Evolutionary conservation across 2,329 filamentous ascomycete species (phyloP).

Genomic region (Sclerotinia sclerotiorum): DNA sequence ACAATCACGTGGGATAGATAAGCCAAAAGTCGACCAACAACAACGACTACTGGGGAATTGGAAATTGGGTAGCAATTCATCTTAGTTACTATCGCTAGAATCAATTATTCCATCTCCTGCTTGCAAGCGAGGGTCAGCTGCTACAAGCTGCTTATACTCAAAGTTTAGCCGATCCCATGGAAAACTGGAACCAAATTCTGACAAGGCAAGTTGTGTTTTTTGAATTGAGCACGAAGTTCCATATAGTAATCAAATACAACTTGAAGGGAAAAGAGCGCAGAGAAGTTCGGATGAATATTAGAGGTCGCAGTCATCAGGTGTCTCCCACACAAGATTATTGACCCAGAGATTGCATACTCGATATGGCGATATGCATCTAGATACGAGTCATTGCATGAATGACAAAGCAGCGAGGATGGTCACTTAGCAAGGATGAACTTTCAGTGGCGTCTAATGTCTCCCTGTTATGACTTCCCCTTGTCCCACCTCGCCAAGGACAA

Average conservation of each 20-base stretch:
- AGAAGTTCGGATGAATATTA: background rate
- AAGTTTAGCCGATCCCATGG: background rate
- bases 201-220: background rate
- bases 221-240: too few species aligned
- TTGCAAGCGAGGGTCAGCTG: background rate
- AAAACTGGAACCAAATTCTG: background rate
- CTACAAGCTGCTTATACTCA: background rate
- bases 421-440: conserved; percentile 7
- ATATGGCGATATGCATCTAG: background rate
- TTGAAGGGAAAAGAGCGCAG: background rate
- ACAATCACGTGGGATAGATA: background rate
- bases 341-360: background rate
- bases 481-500: background rate
- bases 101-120: background rate
- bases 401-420: background rate
- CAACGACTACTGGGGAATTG: conserved; percentile 1
- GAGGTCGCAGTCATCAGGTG: background rate
- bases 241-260: background rate
- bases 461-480: background rate
- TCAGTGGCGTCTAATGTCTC: background rate
- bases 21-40: conserved; percentile 1
- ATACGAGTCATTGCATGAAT: conserved; percentile 6
- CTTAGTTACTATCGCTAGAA: background rate
- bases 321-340: conserved; percentile 11
- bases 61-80: conserved; percentile 13